phyloP scores from a whole-genome alignment of 2,329 filamentous ascomycete species.

The Diplocarpon rosae region DNA sequence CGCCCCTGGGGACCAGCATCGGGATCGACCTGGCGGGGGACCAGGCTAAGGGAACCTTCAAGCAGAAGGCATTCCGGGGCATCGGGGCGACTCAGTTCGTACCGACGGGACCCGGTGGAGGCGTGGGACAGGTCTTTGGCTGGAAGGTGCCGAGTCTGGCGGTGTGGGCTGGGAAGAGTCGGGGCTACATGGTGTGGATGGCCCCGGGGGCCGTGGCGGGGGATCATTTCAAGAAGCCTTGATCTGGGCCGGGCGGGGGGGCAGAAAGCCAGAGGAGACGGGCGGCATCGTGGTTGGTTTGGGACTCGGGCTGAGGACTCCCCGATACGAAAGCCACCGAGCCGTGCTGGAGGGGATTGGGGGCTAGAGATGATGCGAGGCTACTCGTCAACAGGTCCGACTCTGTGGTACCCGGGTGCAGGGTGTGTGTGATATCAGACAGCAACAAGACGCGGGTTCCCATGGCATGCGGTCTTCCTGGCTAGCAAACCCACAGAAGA shows the following conservation, averaged over 20 bases:
- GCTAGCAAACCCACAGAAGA: no score
- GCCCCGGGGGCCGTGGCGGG: conserved; percentile 16
- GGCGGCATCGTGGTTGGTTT: no score
- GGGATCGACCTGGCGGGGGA: conserved; percentile 32
- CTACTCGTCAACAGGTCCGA: no score
- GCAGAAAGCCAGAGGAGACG: not conserved
- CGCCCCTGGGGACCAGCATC: conserved; percentile 34
- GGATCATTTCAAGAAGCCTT: conserved; percentile 8
- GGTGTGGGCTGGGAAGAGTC: conserved; percentile 29
- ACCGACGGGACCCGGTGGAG: conserved; percentile 29
- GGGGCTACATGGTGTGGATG: conserved; percentile 27
- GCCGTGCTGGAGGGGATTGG: no score
- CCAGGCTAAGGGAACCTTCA: conserved; percentile 1
- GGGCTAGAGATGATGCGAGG: no score
- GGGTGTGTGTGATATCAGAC: no score
- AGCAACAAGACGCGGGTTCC: no score
- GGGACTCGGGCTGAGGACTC: no score
- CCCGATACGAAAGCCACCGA: no score
- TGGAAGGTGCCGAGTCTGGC: conserved; percentile 29
- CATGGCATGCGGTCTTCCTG: no score
- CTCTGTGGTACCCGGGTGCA: no score
- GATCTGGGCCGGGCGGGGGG: not conserved
- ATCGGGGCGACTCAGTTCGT: conserved; percentile 29
- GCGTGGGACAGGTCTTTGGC: conserved; percentile 30
- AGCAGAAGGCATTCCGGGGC: conserved; percentile 24